phyloP scores from a whole-genome alignment of 805 yeast species.

The Yamadazyma nakazawae region DNA sequence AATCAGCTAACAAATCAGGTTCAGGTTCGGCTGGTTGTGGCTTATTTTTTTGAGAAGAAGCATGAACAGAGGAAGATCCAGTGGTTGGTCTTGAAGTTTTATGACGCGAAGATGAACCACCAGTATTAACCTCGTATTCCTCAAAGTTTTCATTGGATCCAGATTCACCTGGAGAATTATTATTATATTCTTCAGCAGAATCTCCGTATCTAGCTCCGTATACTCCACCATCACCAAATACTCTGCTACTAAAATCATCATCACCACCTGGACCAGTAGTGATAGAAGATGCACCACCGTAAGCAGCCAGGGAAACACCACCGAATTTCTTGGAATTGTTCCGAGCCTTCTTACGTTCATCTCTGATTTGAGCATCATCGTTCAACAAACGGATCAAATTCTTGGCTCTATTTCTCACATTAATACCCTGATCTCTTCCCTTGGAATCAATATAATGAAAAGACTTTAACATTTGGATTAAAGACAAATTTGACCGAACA shows the following conservation, averaged over 20 bases:
- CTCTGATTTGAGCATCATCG: constrained; percentile 72
- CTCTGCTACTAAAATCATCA: constrained; percentile 50
- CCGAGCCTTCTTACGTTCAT: constrained; percentile 88
- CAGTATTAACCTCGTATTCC: constrained; percentile 52
- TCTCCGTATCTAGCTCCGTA: constrained; percentile 66
- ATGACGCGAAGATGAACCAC: constrained; percentile 13
- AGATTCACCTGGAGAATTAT: constrained; percentile 20
- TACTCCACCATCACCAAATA: constrained; percentile 71
- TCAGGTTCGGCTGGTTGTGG: constrained; percentile 35
- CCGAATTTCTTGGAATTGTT: constrained; percentile 79
- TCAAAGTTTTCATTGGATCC: constrained; percentile 45
- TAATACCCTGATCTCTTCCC: constrained; percentile 94
- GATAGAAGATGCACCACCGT: constrained; percentile 48
- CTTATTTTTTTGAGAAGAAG: constrained; percentile 25
- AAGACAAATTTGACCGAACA: constrained; percentile 75
- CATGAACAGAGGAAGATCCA: constrained; percentile 32
- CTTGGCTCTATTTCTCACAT: constrained; percentile 88
- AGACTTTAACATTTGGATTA: constrained; percentile 82
- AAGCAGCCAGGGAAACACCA: constrained; percentile 59
- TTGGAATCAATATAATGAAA: constrained; percentile 93
- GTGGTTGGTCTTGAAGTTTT: constrained; percentile 36
- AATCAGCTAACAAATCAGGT: constrained; percentile 49
- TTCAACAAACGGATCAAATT: constrained; percentile 65
- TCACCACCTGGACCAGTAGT: constrained; percentile 39
- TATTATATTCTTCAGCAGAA: constrained; percentile 41